phyloP scores from a whole-genome alignment of 2,329 filamentous ascomycete genomes.

The Diplodia sapinea region DNA sequence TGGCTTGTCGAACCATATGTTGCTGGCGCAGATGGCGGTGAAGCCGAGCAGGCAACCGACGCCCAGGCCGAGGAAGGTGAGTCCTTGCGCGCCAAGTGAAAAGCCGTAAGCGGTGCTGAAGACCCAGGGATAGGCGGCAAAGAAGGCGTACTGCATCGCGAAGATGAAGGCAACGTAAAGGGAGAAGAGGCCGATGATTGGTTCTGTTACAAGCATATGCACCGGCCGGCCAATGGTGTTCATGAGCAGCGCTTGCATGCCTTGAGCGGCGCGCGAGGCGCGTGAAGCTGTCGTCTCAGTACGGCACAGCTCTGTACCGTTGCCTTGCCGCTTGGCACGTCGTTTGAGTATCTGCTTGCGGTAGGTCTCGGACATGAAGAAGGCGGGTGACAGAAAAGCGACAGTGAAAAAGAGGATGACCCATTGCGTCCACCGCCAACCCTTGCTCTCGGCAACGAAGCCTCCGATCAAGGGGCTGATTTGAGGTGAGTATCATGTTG shows the following conservation, averaged over 20 bases:
- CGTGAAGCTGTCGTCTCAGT: slow-evolving; percentile 30
- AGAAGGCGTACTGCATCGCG: slow-evolving; percentile 45
- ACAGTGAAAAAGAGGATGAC: slow-evolving; percentile 48
- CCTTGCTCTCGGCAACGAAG: slow-evolving; percentile 45
- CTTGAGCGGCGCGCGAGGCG: slow-evolving; percentile 34
- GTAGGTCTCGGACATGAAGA: slow-evolving; percentile 60
- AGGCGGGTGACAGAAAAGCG: slow-evolving; percentile 42
- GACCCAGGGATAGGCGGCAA: slow-evolving; percentile 35
- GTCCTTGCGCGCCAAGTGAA: slow-evolving; percentile 36
- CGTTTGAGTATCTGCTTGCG: slow-evolving; percentile 53
- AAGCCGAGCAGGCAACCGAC: slow-evolving; percentile 34
- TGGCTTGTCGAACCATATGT: slow-evolving; percentile 39
- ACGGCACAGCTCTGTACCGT: slow-evolving; percentile 34
- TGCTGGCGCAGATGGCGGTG: slow-evolving; percentile 38
- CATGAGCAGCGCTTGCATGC: slow-evolving; percentile 41
- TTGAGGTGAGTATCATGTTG: background rate
- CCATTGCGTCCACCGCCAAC: slow-evolving; percentile 51
- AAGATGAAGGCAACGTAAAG: slow-evolving; percentile 52
- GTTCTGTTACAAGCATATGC: slow-evolving; percentile 49
- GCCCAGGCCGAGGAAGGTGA: slow-evolving; percentile 38
- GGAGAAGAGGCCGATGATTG: slow-evolving; percentile 50
- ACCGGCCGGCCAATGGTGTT: slow-evolving; percentile 45
- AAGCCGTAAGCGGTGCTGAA: slow-evolving; percentile 39
- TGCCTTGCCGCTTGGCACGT: slow-evolving; percentile 40
- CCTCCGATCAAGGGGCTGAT: slow-evolving; percentile 49